Percentiles rank a stretch among this genome's conserved stretches.
Conservation (phyloP, 306 rosid species). For the Mimosa bimucronata region DNA sequence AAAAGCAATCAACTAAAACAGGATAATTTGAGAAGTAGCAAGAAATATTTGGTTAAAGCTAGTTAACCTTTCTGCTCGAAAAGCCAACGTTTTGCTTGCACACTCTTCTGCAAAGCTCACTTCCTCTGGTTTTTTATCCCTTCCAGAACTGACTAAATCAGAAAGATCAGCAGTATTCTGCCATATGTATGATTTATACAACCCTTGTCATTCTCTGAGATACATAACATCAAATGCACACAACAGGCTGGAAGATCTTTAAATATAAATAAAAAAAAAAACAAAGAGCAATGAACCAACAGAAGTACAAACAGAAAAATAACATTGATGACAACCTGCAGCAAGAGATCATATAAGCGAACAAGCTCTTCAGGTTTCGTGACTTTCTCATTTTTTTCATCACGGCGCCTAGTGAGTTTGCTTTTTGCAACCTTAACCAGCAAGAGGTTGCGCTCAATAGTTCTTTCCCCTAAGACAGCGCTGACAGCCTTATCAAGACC, state of each 20-base stretch:
- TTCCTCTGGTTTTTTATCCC: slow-evolving; percentile 84
- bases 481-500: slow-evolving; percentile 98
- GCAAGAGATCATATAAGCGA: slow-evolving; percentile 84
- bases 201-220: slow-evolving; percentile 36
- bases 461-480: slow-evolving; percentile 90
- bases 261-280: background rate
- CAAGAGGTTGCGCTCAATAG: slow-evolving; percentile 90
- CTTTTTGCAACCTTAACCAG: slow-evolving; percentile 87
- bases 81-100: slow-evolving; percentile 70
- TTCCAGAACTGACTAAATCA: slow-evolving; percentile 92
- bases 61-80: slow-evolving; percentile 85
- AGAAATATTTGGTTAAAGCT: slow-evolving; percentile 28
- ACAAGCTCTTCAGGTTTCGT: slow-evolving; percentile 99
- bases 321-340: slow-evolving; percentile 65
- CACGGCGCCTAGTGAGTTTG: slow-evolving; percentile 78
- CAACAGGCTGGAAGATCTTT: slow-evolving; percentile 11
- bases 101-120: slow-evolving; percentile 73
- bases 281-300: slow-evolving; percentile 23
- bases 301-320: slow-evolving; percentile 16
- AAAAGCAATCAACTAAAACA: slow-evolving; percentile 15
- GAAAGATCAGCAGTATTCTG: slow-evolving; percentile 95
- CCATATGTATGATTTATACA: slow-evolving; percentile 41
- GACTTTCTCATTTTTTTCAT: slow-evolving; percentile 88
- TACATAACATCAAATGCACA: slow-evolving; percentile 25
- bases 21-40: slow-evolving; percentile 11